These are phyloP conservation scores for Lipomyces starkeyi DNA, from an alignment of 805 yeast species.

Conservation along the genomic window DNA sequence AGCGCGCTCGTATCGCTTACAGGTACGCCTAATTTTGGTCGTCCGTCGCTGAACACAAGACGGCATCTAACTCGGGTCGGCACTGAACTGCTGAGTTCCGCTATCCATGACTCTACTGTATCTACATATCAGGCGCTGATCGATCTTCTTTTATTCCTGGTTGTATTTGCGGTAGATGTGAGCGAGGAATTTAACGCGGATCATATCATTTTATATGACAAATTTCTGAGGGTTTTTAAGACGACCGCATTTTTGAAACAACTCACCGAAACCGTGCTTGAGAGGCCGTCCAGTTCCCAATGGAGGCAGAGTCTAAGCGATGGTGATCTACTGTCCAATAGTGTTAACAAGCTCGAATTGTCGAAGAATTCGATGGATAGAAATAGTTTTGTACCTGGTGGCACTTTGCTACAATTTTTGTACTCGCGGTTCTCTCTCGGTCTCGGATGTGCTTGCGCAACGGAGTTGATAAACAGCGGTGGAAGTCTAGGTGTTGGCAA, in stretches of 20 bases:
- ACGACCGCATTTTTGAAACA: slow-evolving; percentile 17
- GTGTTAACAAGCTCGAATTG: slow-evolving; percentile 11
- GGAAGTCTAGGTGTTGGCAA: slow-evolving; percentile 20
- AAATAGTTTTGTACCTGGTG: slow-evolving; percentile 7
- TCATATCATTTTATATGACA: slow-evolving; percentile 18
- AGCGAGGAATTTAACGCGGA: slow-evolving; percentile 24
- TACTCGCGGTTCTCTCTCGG: slow-evolving; percentile 18
- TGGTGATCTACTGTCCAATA: slow-evolving; percentile 8
- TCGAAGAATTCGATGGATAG: slow-evolving; percentile 10
- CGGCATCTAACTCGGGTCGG: slow-evolving; percentile 19
- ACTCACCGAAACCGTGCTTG: slow-evolving; percentile 13
- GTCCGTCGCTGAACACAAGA: slow-evolving; percentile 23
- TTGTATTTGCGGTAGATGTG: slow-evolving; percentile 28
- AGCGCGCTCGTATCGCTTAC: slow-evolving; percentile 13
- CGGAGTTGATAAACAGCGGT: slow-evolving; percentile 12
- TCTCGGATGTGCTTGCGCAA: slow-evolving; percentile 21
- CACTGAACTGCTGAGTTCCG: neutral
- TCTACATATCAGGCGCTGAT: slow-evolving; percentile 17
- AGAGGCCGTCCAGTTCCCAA: neutral
- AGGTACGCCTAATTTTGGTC: slow-evolving; percentile 9
- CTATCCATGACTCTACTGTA: slow-evolving; percentile 13
- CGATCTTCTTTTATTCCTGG: slow-evolving; percentile 26
- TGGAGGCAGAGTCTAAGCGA: neutral
- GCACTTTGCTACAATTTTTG: slow-evolving; percentile 11
- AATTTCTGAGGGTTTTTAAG: slow-evolving; percentile 13